Percentiles rank a stretch among this genome's conserved stretches.
Conservation (phyloP, 768 basidiomycete species). For the Mycena maculata region DNA sequence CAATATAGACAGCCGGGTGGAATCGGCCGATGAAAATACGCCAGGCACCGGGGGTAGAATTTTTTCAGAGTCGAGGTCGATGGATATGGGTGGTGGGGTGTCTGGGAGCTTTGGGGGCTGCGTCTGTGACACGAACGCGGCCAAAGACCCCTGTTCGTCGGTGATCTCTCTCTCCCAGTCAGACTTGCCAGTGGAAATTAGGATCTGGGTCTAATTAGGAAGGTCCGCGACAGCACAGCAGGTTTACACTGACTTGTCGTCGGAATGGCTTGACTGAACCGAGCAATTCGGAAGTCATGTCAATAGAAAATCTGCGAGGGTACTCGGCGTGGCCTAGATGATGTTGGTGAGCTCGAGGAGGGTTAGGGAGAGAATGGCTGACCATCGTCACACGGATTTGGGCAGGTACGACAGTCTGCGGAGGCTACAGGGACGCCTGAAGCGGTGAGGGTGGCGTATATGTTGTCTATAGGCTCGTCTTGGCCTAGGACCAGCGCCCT, state of each 20-base stretch:
- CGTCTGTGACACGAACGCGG: constrained; percentile 58
- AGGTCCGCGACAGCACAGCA: constrained; percentile 9
- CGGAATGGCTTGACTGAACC: constrained; percentile 87
- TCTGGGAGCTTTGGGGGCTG: constrained; percentile 43
- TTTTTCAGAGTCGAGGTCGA: constrained; percentile 40
- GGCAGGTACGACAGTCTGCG: constrained; percentile 78
- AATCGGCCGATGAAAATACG: constrained; percentile 67
- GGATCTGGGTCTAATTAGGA: constrained; percentile 59
- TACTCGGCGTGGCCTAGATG: constrained; percentile 77
- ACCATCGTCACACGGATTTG: constrained; percentile 84
- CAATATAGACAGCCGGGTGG: constrained; percentile 73
- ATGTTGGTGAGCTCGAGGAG: constrained; percentile 43
- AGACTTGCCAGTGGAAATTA: constrained; percentile 90
- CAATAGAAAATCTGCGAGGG: constrained; percentile 77
- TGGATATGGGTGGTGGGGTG: constrained; percentile 41
- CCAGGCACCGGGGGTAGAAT: constrained; percentile 56
- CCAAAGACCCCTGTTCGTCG: constrained; percentile 75
- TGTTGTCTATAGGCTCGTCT: constrained; percentile 47
- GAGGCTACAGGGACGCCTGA: constrained; percentile 73
- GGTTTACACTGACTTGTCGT: constrained; percentile 60
- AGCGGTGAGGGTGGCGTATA: constrained; percentile 64
- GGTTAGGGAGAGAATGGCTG: constrained; percentile 33
- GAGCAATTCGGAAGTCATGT: constrained; percentile 85
- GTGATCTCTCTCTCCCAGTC: constrained; percentile 91
- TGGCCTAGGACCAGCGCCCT: constrained; percentile 56